Percentiles rank a stretch among this genome's conserved stretches.
Evolutionary conservation across 2,329 filamentous ascomycete species (phyloP).

Genomic region (Talaromyces sp.): DNA sequence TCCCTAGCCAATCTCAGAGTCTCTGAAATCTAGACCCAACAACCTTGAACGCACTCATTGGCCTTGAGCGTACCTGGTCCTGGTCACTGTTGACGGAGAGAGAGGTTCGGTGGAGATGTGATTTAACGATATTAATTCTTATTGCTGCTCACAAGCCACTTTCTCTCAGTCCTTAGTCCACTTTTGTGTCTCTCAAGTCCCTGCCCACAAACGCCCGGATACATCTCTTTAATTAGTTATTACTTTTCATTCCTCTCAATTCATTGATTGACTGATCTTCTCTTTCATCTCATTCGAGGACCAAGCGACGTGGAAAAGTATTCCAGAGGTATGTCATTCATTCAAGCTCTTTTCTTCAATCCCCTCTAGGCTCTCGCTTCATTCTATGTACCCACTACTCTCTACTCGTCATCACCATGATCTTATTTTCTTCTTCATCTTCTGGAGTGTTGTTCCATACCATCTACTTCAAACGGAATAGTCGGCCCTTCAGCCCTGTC

Average conservation of each 20-base stretch:
- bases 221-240: conserved; percentile 3
- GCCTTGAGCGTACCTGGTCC: not conserved
- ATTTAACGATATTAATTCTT: not conserved
- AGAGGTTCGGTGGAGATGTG: not conserved
- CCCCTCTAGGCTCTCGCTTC: not conserved
- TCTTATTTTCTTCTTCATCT: not conserved
- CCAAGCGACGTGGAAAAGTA: conserved; percentile 1
- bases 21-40: conserved; percentile 1
- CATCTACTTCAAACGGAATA: not conserved
- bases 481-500: conserved; percentile 1
- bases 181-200: not conserved
- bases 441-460: not conserved
- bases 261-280: not conserved
- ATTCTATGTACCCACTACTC: not conserved
- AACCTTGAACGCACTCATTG: not conserved
- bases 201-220: not conserved
- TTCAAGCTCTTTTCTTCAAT: not conserved
- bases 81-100: not conserved
- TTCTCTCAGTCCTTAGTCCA: not conserved
- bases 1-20: not conserved
- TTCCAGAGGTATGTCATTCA: not conserved
- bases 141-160: conserved; percentile 1
- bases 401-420: not conserved
- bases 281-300: conserved; percentile 3
- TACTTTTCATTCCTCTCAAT: not conserved